Evolutionary conservation across 163 green algal species (phyloP).

Genomic region (Volvox carteri): DNA sequence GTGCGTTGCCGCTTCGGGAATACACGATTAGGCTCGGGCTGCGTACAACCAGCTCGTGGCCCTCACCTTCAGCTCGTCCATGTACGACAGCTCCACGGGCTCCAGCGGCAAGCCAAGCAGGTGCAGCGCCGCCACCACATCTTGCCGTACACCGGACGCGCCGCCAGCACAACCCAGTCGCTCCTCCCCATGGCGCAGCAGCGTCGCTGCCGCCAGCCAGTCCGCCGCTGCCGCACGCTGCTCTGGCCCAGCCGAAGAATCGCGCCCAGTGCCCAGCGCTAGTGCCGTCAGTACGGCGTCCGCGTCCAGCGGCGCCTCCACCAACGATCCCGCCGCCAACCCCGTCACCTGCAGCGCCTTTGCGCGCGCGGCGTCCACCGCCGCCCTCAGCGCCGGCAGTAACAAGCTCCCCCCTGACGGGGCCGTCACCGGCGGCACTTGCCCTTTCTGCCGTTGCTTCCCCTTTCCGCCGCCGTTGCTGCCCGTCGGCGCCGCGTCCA

Average conservation of each 20-base stretch:
- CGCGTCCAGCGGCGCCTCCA: not conserved
- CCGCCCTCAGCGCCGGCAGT: conserved; percentile 15
- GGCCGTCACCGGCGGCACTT: not conserved
- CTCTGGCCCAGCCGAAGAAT: not conserved
- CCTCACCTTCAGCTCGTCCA: conserved; percentile 43
- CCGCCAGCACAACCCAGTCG: conserved; percentile 25
- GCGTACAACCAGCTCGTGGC: too few species aligned
- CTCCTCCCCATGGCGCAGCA: conserved; percentile 29
- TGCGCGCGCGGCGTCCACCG: not conserved
- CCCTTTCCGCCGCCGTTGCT: not conserved
- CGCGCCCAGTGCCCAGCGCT: not conserved
- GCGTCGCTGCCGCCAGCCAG: conserved; percentile 45
- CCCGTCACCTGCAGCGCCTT: conserved; percentile 21
- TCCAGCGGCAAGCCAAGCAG: conserved; percentile 38
- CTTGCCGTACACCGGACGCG: not conserved
- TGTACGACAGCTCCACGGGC: conserved; percentile 1
- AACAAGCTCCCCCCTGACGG: not conserved
- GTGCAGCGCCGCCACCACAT: conserved; percentile 9
- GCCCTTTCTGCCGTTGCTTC: not conserved
- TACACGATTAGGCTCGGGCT: too few species aligned
- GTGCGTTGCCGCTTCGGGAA: too few species aligned
- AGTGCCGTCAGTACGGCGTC: conserved; percentile 25
- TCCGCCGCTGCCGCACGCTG: conserved; percentile 30
- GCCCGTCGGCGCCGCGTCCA: not conserved
- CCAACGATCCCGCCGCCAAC: not conserved